Conservation (phyloP, 495 filamentous ascomycete species). For the Venustampulla echinocandica region DNA sequence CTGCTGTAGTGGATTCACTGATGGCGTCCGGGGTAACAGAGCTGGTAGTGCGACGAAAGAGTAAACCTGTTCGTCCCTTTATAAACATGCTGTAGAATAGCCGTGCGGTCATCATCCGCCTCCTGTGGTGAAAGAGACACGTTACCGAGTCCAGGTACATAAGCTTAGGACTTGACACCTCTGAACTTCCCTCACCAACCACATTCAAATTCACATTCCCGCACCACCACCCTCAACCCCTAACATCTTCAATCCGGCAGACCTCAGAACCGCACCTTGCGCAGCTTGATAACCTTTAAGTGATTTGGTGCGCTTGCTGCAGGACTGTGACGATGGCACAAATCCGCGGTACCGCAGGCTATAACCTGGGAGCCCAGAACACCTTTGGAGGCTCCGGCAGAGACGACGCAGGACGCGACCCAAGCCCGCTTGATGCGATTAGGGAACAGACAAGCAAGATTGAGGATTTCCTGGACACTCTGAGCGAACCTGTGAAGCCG, state of each 20-base stretch:
- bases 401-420: constrained; percentile 57
- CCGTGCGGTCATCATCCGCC: not conserved
- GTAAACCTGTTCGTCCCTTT: too few species aligned
- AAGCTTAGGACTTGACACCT: not conserved
- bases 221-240: constrained; percentile 1
- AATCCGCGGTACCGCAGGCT: constrained; percentile 91
- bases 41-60: too few species aligned
- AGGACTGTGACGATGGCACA: constrained; percentile 62
- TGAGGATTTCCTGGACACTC: constrained; percentile 83
- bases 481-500: constrained; percentile 92
- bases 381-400: constrained; percentile 60
- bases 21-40: too few species aligned
- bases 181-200: constrained; percentile 1
- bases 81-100: too few species aligned
- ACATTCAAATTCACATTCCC: not conserved
- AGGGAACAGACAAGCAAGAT: constrained; percentile 96
- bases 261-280: not conserved
- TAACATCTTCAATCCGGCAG: constrained; percentile 2
- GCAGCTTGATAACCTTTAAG: too few species aligned
- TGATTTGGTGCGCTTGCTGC: constrained; percentile 16
- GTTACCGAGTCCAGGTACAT: constrained; percentile 7
- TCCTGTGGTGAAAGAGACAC: not conserved
- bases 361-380: constrained; percentile 75
- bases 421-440: constrained; percentile 84
- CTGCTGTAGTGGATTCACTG: too few species aligned